These are phyloP conservation scores for Adansonia rubrostipa DNA, from an alignment of 441 rosid genomes.

Conservation along the genomic window DNA sequence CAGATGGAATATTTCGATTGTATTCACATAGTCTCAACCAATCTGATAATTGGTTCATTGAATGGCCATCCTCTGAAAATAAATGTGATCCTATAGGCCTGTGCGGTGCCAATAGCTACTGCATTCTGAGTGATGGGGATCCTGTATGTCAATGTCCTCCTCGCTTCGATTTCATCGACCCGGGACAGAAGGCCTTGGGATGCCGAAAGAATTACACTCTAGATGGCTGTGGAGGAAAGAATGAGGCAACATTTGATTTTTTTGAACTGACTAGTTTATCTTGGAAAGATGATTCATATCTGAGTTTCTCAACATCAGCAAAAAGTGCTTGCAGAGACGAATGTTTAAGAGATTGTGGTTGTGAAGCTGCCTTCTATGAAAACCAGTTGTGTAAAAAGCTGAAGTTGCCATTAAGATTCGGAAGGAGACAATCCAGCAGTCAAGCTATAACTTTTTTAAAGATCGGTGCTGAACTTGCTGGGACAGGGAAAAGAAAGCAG, in stretches of 20 bases:
- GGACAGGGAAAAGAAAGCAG: too few relatives aligned
- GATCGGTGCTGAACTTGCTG: too few relatives aligned
- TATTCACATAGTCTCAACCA: constrained; percentile 32
- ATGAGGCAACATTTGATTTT: neutral
- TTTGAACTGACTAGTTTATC: too few relatives aligned
- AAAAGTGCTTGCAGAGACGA: constrained; percentile 26
- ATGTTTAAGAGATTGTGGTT: constrained; percentile 38
- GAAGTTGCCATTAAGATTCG: constrained; percentile 40
- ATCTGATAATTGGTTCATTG: constrained; percentile 10
- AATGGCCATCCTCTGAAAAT: neutral
- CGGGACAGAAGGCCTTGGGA: constrained; percentile 18
- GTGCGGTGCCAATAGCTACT: constrained; percentile 40
- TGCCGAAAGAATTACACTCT: constrained; percentile 15
- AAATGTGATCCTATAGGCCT: constrained; percentile 31
- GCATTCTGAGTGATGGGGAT: constrained; percentile 5
- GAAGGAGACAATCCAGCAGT: neutral
- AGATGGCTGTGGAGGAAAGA: neutral
- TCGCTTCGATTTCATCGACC: neutral
- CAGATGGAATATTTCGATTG: constrained; percentile 38
- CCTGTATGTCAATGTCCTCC: neutral
- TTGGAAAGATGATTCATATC: constrained; percentile 30
- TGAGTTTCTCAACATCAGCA: neutral
- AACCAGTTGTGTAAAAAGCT: constrained; percentile 28
- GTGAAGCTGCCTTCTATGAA: constrained; percentile 34
- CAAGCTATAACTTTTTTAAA: neutral